phyloP scores from a whole-genome alignment of 257 asterid species.

The Nicotiana tomentosiformis region DNA sequence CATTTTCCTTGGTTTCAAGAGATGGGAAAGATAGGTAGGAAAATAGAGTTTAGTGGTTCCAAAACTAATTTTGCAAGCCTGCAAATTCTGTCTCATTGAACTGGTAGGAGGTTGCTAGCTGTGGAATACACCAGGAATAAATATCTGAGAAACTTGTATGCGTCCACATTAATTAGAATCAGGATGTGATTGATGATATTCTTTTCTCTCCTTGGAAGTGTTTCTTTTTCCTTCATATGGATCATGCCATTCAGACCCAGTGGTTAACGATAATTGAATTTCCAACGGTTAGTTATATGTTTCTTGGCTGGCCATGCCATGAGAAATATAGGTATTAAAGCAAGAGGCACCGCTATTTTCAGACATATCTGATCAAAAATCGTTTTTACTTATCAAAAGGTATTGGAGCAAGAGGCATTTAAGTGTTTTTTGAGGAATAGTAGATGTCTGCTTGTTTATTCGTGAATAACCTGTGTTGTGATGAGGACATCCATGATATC shows the following conservation, averaged over 20 bases:
- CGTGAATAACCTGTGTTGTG: background rate
- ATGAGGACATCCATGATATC: background rate
- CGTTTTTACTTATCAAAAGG: background rate
- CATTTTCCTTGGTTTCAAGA: background rate
- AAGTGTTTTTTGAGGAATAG: background rate
- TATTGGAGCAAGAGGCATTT: background rate
- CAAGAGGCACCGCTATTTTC: background rate
- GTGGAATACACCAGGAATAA: background rate
- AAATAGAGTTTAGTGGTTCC: background rate
- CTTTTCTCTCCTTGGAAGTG: background rate
- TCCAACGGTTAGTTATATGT: background rate
- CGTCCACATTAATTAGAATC: background rate
- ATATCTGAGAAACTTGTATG: background rate
- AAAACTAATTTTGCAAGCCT: background rate
- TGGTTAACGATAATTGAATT: background rate
- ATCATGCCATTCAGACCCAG: background rate
- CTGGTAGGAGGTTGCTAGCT: background rate
- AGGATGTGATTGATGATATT: background rate
- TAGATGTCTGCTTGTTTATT: background rate
- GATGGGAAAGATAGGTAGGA: background rate
- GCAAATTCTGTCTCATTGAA: background rate
- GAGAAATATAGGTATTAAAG: background rate
- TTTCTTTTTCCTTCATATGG: background rate
- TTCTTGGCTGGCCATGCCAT: background rate
- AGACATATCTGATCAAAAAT: background rate